These are phyloP conservation scores for Fraxinus cuspidata DNA, from an alignment of 257 asterid species.

Conservation along the genomic window DNA sequence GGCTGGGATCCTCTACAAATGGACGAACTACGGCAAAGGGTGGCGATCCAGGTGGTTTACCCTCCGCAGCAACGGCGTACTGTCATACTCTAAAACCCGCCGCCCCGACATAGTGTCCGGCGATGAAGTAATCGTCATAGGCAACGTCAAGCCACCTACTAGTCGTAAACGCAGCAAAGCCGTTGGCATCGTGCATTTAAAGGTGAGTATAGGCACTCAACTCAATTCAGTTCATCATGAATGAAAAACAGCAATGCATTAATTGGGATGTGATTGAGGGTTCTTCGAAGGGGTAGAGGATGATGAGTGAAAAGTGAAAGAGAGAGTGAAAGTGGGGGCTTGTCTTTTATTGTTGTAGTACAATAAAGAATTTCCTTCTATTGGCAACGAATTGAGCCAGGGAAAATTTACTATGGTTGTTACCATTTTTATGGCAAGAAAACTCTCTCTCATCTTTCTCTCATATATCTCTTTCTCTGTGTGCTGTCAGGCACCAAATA, in stretches of 20 bases:
- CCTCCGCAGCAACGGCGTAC: conserved; percentile 62
- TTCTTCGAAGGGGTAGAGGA: conserved; percentile 1
- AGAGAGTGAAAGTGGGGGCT: conserved; percentile 31
- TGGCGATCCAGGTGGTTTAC: conserved; percentile 99
- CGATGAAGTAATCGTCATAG: conserved; percentile 39
- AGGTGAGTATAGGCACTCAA: conserved; percentile 44
- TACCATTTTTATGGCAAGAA: conserved; percentile 14
- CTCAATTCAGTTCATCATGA: background rate
- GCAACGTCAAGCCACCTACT: conserved; percentile 31
- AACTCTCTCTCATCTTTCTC: background rate
- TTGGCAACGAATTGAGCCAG: conserved; percentile 37
- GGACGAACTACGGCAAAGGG: conserved; percentile 95
- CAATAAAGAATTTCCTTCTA: conserved; percentile 32
- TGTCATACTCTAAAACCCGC: conserved; percentile 75
- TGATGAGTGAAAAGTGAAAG: too few relatives aligned
- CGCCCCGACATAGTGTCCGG: conserved; percentile 44
- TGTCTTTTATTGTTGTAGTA: conserved; percentile 46
- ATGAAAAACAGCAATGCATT: conserved; percentile 6
- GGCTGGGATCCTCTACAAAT: conserved; percentile 77
- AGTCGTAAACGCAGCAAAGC: conserved; percentile 53
- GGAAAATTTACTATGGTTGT: conserved; percentile 26
- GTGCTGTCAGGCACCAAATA: conserved; percentile 19
- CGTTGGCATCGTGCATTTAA: conserved; percentile 77
- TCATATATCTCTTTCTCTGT: background rate
- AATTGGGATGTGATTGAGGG: conserved; percentile 4